Evolutionary conservation across 768 basidiomycete genomes (phyloP).

Genomic region (Trametes meyenii): DNA sequence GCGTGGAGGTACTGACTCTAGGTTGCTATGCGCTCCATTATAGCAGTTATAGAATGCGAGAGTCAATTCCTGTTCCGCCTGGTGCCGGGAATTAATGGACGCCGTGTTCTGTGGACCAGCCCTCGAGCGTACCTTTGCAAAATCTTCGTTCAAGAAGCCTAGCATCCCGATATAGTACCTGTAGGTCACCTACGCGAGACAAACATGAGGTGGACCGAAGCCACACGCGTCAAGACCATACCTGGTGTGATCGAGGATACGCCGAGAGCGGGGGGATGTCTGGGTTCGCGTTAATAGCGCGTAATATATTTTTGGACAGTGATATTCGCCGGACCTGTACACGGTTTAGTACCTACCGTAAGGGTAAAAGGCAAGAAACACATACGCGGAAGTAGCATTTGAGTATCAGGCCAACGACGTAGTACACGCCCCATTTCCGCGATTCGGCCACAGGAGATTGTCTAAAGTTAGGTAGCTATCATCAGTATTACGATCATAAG

Average conservation of each 20-base stretch:
- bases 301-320: constrained; percentile 87
- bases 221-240: constrained; percentile 34
- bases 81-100: not conserved
- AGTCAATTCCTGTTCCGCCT: constrained; percentile 87
- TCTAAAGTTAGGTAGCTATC: constrained; percentile 36
- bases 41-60: constrained; percentile 89
- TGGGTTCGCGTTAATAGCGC: constrained; percentile 82
- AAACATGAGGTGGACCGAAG: constrained; percentile 4
- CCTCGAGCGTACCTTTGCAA: constrained; percentile 61
- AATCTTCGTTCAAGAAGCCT: constrained; percentile 91
- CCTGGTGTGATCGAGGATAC: constrained; percentile 88
- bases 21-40: constrained; percentile 67
- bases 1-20: constrained; percentile 62
- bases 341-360: not conserved
- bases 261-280: constrained; percentile 78
- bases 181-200: constrained; percentile 75
- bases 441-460: constrained; percentile 72
- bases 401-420: constrained; percentile 85
- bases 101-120: not conserved
- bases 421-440: constrained; percentile 91
- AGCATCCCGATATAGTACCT: constrained; percentile 95
- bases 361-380: constrained; percentile 11
- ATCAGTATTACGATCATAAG: not conserved
- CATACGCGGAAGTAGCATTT: constrained; percentile 94
- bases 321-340: constrained; percentile 86